Percentiles rank a stretch among this genome's conserved stretches.
Conservation (phyloP, 2,329 filamentous ascomycete genomes). For the Phialophora verrucosa region DNA sequence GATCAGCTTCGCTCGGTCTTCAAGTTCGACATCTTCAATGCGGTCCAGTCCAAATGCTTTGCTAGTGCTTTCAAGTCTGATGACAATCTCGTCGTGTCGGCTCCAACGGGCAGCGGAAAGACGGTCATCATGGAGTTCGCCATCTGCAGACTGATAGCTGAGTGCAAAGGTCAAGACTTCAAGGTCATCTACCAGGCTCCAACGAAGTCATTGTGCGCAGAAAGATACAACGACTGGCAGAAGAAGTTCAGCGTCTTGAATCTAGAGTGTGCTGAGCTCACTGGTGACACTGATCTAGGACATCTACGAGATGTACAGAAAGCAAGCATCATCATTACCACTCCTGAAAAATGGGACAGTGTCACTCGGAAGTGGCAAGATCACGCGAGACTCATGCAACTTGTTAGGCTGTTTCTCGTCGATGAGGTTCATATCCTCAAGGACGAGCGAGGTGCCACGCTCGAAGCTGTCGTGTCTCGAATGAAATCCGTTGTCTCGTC, state of each 20-base stretch:
- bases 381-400: conserved; percentile 72
- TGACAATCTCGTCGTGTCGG: conserved; percentile 79
- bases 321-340: conserved; percentile 83
- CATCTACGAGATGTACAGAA: conserved; percentile 72
- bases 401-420: conserved; percentile 80
- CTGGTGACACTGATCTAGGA: conserved; percentile 74
- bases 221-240: conserved; percentile 77
- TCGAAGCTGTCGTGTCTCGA: conserved; percentile 82
- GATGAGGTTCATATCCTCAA: conserved; percentile 89
- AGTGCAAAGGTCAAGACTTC: conserved; percentile 64
- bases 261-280: conserved; percentile 75
- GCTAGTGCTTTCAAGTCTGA: conserved; percentile 67
- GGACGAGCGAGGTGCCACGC: conserved; percentile 75
- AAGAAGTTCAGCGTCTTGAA: conserved; percentile 72
- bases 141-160: conserved; percentile 72
- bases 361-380: conserved; percentile 87
- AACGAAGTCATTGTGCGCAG: conserved; percentile 80
- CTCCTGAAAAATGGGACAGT: conserved; percentile 90
- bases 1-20: conserved; percentile 74
- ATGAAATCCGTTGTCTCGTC: conserved; percentile 81
- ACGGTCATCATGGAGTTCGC: conserved; percentile 81
- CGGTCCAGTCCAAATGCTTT: conserved; percentile 82
- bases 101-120: conserved; percentile 85
- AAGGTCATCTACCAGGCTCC: conserved; percentile 87
- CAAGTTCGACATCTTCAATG: conserved; percentile 77